Conservation (phyloP, 306 rosid species). For the Gastrolobium villosum region DNA sequence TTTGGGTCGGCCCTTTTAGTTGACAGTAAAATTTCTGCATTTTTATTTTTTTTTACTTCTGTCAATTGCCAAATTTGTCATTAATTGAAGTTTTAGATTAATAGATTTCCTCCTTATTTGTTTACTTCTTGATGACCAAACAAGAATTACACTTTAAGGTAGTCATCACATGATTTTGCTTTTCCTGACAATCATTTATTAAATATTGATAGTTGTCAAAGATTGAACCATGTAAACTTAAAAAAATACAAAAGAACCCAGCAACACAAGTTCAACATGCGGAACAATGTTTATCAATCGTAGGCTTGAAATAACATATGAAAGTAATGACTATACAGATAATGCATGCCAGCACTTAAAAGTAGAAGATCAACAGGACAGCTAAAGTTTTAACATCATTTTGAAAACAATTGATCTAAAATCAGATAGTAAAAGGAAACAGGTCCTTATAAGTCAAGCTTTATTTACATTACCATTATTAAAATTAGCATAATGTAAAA, state of each 20-base stretch:
- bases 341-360: not conserved
- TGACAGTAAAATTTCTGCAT: constrained; percentile 1
- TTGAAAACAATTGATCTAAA: not conserved
- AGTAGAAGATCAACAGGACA: not conserved
- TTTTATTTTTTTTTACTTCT: constrained; percentile 2
- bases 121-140: not conserved
- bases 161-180: not conserved
- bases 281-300: not conserved
- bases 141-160: not conserved
- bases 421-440: not conserved
- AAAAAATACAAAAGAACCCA: not conserved
- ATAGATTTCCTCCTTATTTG: not conserved
- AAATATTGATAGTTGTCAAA: not conserved
- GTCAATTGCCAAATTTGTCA: no score
- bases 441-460: not conserved
- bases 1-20: no score
- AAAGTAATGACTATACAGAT: not conserved
- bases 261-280: not conserved
- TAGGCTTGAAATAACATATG: constrained; percentile 7
- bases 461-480: not conserved
- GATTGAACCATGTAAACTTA: not conserved
- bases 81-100: not conserved
- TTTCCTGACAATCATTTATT: constrained; percentile 3
- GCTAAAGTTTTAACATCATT: not conserved
- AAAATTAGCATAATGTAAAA: not conserved